phyloP scores from a whole-genome alignment of 345 rosid species.

The Crucihimalaya himalaica region DNA sequence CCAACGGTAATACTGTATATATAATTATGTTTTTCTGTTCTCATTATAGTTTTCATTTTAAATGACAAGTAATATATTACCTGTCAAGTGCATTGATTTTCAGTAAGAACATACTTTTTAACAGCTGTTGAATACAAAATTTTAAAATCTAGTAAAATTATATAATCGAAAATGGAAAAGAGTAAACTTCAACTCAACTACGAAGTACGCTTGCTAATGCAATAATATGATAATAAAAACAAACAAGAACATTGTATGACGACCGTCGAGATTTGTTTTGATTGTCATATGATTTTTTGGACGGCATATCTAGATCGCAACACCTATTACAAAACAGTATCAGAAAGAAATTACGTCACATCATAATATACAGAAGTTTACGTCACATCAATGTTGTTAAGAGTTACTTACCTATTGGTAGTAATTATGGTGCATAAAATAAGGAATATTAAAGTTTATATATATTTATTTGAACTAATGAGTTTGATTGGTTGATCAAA shows the following conservation, averaged over 20 bases:
- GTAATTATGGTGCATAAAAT: background rate
- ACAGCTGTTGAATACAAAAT: background rate
- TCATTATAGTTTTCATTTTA: background rate
- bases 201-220: background rate
- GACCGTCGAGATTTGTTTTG: constrained; percentile 16
- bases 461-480: too few relatives aligned
- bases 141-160: background rate
- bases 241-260: constrained; percentile 18
- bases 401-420: background rate
- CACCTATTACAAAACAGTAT: background rate
- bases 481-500: too few relatives aligned
- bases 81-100: background rate
- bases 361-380: background rate
- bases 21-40: background rate
- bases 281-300: constrained; percentile 4
- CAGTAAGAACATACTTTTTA: background rate
- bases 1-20: background rate
- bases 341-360: background rate
- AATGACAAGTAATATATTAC: background rate
- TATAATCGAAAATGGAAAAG: background rate
- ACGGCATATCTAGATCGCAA: background rate
- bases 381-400: constrained; percentile 1
- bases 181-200: constrained; percentile 6
- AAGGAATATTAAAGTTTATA: background rate
- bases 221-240: background rate